Conservation (phyloP, 306 rosid genomes). For the Amphicarpaea edgeworthii region DNA sequence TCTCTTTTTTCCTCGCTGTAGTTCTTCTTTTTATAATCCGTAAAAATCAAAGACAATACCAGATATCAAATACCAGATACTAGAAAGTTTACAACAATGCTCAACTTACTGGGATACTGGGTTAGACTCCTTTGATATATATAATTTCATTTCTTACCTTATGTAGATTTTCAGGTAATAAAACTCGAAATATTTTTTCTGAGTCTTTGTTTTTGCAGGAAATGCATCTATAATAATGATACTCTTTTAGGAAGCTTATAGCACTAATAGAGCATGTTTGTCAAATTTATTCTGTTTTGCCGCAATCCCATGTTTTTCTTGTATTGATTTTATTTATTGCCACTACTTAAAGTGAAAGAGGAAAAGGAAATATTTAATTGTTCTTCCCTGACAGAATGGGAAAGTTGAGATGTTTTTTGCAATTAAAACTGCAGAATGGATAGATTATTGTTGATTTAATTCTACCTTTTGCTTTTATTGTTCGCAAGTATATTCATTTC, state of each 20-base stretch:
- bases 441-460: neutral
- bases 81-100: no score
- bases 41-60: no score
- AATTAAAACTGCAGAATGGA: neutral
- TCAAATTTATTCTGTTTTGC: neutral
- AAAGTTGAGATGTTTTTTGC: neutral
- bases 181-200: conserved; percentile 1
- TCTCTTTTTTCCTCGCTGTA: conserved; percentile 24
- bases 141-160: no score
- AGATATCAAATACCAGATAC: no score
- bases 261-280: neutral
- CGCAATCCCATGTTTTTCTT: conserved; percentile 2
- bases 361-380: neutral
- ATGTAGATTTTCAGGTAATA: conserved; percentile 37
- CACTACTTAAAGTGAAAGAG: neutral
- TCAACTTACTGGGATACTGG: no score
- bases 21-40: no score
- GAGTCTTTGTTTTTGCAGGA: conserved; percentile 10
- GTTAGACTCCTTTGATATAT: no score
- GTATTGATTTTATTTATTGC: conserved; percentile 4
- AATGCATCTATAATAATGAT: neutral
- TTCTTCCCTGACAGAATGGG: neutral
- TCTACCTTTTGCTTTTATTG: neutral
- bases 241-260: neutral
- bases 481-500: neutral